Base-by-base conservation (phyloP, 768 basidiomycete species). In the Tephrocybe sp. region DNA sequence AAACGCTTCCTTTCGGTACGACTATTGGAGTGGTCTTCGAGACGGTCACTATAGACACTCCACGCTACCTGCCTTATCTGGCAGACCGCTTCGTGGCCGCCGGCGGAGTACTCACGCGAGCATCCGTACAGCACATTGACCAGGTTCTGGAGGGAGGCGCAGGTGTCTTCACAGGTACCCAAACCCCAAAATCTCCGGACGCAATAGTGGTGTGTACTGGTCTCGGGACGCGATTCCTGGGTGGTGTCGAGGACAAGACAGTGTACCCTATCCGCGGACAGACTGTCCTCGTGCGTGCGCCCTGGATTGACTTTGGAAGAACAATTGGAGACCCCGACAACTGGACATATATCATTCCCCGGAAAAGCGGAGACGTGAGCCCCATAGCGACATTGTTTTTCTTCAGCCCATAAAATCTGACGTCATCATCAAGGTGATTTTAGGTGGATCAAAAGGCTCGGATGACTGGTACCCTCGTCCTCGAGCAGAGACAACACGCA, bases 191-290 rank as follows among this genome's bases (percentile, higher is more conserved):
- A 1, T 49, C 70, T 12, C 73, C 76, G 0, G 77, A 81, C 39
- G 88, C 83, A 0, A 60, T 92, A 1, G 63, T 93, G 5, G 79
- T 86, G 9, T 92, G 89, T 56, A 75, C 80, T 0, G 91, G 91
- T 0, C 64, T 94, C 18, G 87, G 87, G 3, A 83, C 92, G 8
- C 75, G 81, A 42, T 83, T 81, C 26, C 74, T 96, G 35, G 80
- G 88, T 11, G 93, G 92, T 5, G 82, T 95, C 2, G 85, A 93
- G 60, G 94, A 97, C 64, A 74, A 75, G 49, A 71, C 69, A 19
- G 69, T 93, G 19, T 83, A 80, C 61, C 91, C 93, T 1, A 78
- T 93, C 54, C 76, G 92, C 36, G 93, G 93, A 7, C 94, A 96
- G 68, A 86, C 89, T 0, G 83, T 94, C 8, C 64, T 93, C 15